A percentile compares a stretch with the other conserved stretches of the same genome.
Conservation (phyloP, 2,329 filamentous ascomycete species). For the Aspergillus sp. region DNA sequence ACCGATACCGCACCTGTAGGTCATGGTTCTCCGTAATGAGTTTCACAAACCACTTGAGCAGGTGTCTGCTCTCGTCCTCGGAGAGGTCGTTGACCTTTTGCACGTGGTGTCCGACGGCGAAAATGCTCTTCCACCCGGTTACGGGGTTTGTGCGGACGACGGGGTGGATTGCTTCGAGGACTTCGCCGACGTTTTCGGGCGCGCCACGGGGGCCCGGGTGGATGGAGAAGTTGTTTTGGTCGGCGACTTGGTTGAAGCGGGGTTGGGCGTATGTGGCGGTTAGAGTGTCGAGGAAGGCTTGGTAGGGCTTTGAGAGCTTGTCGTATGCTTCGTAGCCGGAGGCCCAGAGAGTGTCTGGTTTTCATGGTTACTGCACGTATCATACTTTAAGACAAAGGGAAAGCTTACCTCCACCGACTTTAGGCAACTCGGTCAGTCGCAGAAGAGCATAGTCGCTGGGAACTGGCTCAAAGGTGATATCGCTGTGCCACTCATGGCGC, state of each 20-base stretch:
- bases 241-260: constrained; percentile 55
- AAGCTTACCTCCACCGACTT: constrained; percentile 44
- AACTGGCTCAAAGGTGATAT: constrained; percentile 55
- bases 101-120: constrained; percentile 44
- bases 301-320: constrained; percentile 61
- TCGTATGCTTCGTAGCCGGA: constrained; percentile 71
- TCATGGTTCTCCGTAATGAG: constrained; percentile 56
- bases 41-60: constrained; percentile 49
- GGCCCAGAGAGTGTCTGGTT: constrained; percentile 66
- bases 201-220: constrained; percentile 56
- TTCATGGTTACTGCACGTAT: neutral
- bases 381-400: neutral
- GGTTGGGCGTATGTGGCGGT: constrained; percentile 61
- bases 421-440: constrained; percentile 49
- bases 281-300: constrained; percentile 62
- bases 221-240: constrained; percentile 21
- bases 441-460: constrained; percentile 55
- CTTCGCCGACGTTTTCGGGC: constrained; percentile 59
- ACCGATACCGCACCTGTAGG: constrained; percentile 55
- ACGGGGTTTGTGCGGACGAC: constrained; percentile 66
- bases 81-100: constrained; percentile 51
- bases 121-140: constrained; percentile 66
- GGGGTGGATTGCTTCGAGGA: constrained; percentile 58
- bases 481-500: constrained; percentile 52
- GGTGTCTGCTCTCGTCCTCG: constrained; percentile 46